Conservation (phyloP, 1,284 basidiomycete genomes). For the Sphagnurus paluster region DNA sequence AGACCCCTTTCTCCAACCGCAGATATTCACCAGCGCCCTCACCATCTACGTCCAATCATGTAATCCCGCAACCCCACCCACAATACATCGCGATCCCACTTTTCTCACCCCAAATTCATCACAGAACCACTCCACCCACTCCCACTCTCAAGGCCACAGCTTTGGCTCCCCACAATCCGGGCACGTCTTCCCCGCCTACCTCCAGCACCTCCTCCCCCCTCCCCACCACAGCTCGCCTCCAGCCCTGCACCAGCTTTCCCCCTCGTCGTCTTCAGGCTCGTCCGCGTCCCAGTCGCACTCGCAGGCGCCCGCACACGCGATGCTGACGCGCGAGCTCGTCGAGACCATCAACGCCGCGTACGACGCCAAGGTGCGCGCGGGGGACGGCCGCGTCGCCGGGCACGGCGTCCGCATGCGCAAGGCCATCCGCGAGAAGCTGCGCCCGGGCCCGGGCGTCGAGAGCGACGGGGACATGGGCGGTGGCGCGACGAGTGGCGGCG, state of each 20-base stretch:
- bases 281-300: constrained; percentile 8
- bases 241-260: constrained; percentile 3
- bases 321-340: constrained; percentile 51
- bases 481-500: constrained; percentile 17
- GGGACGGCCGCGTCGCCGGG: constrained; percentile 62
- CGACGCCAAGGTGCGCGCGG: constrained; percentile 48
- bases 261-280: constrained; percentile 13
- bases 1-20: constrained; percentile 74
- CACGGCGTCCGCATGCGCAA: constrained; percentile 28
- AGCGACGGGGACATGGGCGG: constrained; percentile 17
- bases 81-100: constrained; percentile 6
- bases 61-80: constrained; percentile 7
- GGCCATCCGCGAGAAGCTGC: constrained; percentile 43
- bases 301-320: constrained; percentile 7
- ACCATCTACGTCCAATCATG: constrained; percentile 33
- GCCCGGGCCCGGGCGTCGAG: constrained; percentile 26
- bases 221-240: background rate
- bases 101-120: constrained; percentile 2
- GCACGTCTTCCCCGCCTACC: constrained; percentile 10
- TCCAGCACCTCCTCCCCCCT: constrained; percentile 2
- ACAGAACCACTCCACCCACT: constrained; percentile 1
- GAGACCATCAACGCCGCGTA: constrained; percentile 50
- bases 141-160: constrained; percentile 3
- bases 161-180: constrained; percentile 7
- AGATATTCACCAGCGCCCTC: constrained; percentile 48